Evolutionary conservation across 2,329 filamentous ascomycete species (phyloP), one percentile per base, ranked within the genome.

Genomic region (Leptographium radiaticola): DNA sequence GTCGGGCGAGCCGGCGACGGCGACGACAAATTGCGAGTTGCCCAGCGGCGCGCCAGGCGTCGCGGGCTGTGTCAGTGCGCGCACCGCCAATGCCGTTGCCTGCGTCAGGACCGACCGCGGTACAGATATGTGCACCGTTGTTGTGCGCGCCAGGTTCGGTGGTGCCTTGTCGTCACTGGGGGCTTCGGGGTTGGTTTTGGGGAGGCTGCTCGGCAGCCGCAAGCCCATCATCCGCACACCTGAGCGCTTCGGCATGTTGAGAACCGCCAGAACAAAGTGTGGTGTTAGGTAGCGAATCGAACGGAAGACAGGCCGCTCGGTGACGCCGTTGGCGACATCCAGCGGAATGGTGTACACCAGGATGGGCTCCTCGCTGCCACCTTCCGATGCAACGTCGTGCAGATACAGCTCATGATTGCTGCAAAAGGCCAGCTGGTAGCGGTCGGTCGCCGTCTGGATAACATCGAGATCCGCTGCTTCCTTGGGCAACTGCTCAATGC

Each of bases 341-440:
- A 71, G 67, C 43, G 76, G 71, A 58, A 81, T 76, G 30, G 71
- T 77, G 72, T 72, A 89, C 60, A 77, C 76, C 64, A 68, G 67
- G 13, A 53, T 43, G 58, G 70, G 65, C 6, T 79, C 76, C 31
- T 75, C 73, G 34, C 42, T 44, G 31, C 15, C 45, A 13, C 34
- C 13, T 15, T 16, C 20, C n/a, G 68, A 62, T 59, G 66, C 72
- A 44, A 88, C 68, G 36, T 79, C 77, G 61, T 86, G 42, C 39
- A 85, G 70, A 67, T 83, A 86, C 49, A 97, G 75, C 59, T 89
- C 81, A 63, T 84, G 74, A 59, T 88, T 83, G 61, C 86, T 83
- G 67, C 86, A 90, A 67, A 89, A 96, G 4, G 83, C 84, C 53
- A 96, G 71, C 60, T 83, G 77, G 65, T 86, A 93, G 42, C 77